phyloP scores from a whole-genome alignment of 2,329 filamentous ascomycete species.

The Phymatotrichopsis omnivora region DNA sequence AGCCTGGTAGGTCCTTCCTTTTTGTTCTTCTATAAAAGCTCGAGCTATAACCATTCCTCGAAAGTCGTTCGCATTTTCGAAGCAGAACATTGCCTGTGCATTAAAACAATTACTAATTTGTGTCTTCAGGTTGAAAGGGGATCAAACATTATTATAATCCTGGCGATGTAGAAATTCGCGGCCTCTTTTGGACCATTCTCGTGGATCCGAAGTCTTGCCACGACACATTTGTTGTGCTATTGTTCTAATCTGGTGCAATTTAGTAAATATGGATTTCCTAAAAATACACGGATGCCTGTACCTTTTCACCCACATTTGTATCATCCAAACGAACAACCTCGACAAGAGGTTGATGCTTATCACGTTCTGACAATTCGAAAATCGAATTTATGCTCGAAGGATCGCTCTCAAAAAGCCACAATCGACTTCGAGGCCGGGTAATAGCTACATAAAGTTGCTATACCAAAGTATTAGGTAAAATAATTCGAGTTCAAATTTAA shows the following conservation, averaged over 20 bases:
- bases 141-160: slow-evolving; percentile 12
- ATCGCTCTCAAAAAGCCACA: slow-evolving; percentile 17
- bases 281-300: no score
- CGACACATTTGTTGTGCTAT: slow-evolving; percentile 9
- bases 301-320: no score
- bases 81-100: slow-evolving; percentile 14
- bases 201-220: no score
- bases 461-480: background rate
- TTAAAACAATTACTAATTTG: background rate
- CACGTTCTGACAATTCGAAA: slow-evolving; percentile 11
- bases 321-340: no score
- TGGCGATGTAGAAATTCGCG: slow-evolving; percentile 17
- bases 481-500: background rate
- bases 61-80: slow-evolving; percentile 13
- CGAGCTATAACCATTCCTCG: slow-evolving; percentile 5
- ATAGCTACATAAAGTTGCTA: slow-evolving; percentile 23
- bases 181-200: slow-evolving; percentile 18
- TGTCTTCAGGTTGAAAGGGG: no score
- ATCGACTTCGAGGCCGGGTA: slow-evolving; percentile 14
- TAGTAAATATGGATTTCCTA: background rate
- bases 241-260: background rate
- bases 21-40: slow-evolving; percentile 11
- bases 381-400: slow-evolving; percentile 5
- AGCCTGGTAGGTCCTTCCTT: slow-evolving; percentile 11
- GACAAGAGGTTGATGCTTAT: slow-evolving; percentile 10